Base-by-base conservation (phyloP, 78 protist species). In the Dictyostelium purpureum region DNA sequence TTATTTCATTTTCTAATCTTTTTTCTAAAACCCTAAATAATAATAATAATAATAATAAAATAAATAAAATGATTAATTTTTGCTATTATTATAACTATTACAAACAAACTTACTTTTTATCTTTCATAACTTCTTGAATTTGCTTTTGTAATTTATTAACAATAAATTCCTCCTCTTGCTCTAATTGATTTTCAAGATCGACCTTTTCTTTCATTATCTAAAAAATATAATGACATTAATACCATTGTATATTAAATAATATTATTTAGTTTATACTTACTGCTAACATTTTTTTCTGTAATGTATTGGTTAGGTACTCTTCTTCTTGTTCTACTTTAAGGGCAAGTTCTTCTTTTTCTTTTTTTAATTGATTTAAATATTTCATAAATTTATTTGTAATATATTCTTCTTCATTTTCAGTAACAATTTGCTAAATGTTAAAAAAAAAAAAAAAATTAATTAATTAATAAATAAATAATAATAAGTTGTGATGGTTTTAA, bases 121-220 rank as follows among this genome's bases (percentile, higher is more conserved):
- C 93, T 40, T 43, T 63, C 59, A 59, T 75, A 1, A 87, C 88
- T 42, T 71, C 81, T 77, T 75, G 80, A 73, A 90, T 69, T 66
- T 79, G 90, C 74, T 90, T 94, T 61, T 94, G 96, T 65, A 96
- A 92, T 40, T 78, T 76, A 71, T 96, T 96, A 24, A 94, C 95
- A 40, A 96, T 96, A 67, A 78, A 80, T 77, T 96, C 97, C 47
- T 90, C 94, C 77, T 96, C 97, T 63, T 89, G 95, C 65, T 96
- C 97, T 5, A 96, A 88, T 57, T 90, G 91, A 59, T 89, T 95
- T 61, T 96, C 97, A 42, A 95, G 71, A 59, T 91, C 92, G 35
- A 95, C 76, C 35, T 96, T 96, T 78, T 96, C 97, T 59, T 65
- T 9, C 87, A 79, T 89, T 24, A 96, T 77, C 94, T 94, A 89